These are phyloP conservation scores for Gautieria morchelliformis DNA, from an alignment of 768 basidiomycete genomes.

Conservation along the genomic window DNA sequence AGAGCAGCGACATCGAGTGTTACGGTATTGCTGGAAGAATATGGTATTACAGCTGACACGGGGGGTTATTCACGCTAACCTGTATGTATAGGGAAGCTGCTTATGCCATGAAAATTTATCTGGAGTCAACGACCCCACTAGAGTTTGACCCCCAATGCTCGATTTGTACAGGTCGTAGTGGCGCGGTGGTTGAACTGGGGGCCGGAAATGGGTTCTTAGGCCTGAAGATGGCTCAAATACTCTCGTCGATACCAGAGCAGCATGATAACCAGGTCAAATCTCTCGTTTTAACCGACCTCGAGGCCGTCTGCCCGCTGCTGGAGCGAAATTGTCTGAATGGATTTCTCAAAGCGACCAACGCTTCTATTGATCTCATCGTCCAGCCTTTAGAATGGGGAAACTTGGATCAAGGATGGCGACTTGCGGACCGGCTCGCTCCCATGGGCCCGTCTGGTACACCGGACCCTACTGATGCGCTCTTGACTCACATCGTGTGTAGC, in stretches of 20 bases:
- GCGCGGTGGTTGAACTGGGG: slow-evolving; percentile 62
- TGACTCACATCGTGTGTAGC: slow-evolving; percentile 68
- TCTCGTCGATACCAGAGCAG: slow-evolving; percentile 18
- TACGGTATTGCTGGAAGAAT: slow-evolving; percentile 83
- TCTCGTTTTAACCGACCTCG: slow-evolving; percentile 60
- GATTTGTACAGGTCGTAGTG: slow-evolving; percentile 21
- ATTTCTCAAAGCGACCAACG: background rate
- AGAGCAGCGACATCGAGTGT: slow-evolving; percentile 49
- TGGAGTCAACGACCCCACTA: slow-evolving; percentile 26
- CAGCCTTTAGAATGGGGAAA: slow-evolving; percentile 68
- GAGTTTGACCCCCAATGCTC: slow-evolving; percentile 46
- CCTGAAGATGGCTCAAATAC: slow-evolving; percentile 34
- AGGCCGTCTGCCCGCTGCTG: slow-evolving; percentile 54
- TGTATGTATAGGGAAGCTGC: slow-evolving; percentile 60
- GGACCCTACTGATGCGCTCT: background rate
- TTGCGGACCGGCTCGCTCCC: slow-evolving; percentile 30
- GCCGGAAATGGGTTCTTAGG: slow-evolving; percentile 66
- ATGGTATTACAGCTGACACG: slow-evolving; percentile 43
- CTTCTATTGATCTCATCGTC: slow-evolving; percentile 28
- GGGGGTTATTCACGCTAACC: background rate
- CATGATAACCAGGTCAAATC: slow-evolving; percentile 10
- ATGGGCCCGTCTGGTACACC: background rate
- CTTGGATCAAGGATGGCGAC: slow-evolving; percentile 27
- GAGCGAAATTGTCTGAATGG: slow-evolving; percentile 26
- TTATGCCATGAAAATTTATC: slow-evolving; percentile 47